A percentile compares a stretch with the other conserved stretches of the same genome.
These are phyloP conservation scores for Globisporangium barbulae DNA, from an alignment of 352 stramenopile genomes.

Conservation along the genomic window DNA sequence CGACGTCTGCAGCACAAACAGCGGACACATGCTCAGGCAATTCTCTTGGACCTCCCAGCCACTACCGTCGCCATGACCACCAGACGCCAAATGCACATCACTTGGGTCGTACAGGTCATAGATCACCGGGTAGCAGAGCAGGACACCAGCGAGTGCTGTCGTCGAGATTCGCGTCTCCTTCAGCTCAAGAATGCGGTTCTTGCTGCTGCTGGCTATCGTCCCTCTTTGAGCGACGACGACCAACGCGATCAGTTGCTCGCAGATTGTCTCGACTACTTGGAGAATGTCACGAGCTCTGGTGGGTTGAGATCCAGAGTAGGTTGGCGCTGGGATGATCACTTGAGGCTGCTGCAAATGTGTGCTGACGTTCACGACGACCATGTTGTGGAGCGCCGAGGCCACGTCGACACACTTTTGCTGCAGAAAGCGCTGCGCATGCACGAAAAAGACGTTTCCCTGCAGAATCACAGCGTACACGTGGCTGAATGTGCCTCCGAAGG, in stretches of 20 bases:
- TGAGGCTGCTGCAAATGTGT: constrained; percentile 17
- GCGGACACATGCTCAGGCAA: constrained; percentile 48
- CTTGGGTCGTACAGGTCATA: constrained; percentile 27
- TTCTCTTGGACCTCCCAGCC: constrained; percentile 39
- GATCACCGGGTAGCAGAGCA: constrained; percentile 44
- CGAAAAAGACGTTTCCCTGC: constrained; percentile 43
- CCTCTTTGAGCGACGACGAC: background rate
- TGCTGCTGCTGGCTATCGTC: background rate
- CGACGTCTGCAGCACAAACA: constrained; percentile 33
- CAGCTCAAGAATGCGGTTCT: background rate
- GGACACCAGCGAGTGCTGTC: constrained; percentile 33
- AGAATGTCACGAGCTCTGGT: background rate
- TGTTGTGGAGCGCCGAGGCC: constrained; percentile 15
- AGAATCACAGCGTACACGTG: constrained; percentile 29
- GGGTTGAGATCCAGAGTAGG: background rate
- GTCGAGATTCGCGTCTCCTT: background rate
- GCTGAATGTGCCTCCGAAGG: background rate
- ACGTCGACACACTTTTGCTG: constrained; percentile 28
- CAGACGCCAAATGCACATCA: background rate
- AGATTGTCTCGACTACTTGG: constrained; percentile 1
- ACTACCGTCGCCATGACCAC: background rate
- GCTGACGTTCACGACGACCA: constrained; percentile 36
- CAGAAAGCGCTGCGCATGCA: constrained; percentile 32
- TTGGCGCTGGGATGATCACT: constrained; percentile 7
- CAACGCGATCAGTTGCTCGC: background rate